Evolutionary conservation across 768 basidiomycete species (phyloP).

Genomic region (Lyophyllum semitale): DNA sequence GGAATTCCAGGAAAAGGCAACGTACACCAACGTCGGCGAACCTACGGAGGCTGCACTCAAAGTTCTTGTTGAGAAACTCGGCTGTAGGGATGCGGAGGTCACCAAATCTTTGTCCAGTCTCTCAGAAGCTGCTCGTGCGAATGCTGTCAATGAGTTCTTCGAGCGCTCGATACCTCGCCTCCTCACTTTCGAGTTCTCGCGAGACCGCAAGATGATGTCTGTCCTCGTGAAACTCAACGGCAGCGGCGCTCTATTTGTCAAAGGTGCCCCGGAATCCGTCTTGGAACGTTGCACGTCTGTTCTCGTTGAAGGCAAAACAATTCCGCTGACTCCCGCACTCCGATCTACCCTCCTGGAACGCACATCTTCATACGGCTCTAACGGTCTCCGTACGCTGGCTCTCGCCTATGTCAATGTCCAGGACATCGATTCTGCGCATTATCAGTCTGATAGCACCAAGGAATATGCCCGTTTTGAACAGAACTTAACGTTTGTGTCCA

Average conservation of each 20-base stretch:
- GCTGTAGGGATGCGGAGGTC: conserved; percentile 63
- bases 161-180: conserved; percentile 76
- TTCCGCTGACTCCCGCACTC: conserved; percentile 66
- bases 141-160: conserved; percentile 83
- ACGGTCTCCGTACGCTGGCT: conserved; percentile 89
- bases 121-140: conserved; percentile 64
- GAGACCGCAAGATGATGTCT: conserved; percentile 99
- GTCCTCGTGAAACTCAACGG: conserved; percentile 78
- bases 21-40: conserved; percentile 87
- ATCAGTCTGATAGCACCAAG: conserved; percentile 73
- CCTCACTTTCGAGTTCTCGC: conserved; percentile 95
- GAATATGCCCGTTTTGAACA: conserved; percentile 92
- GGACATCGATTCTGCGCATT: conserved; percentile 79
- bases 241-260: conserved; percentile 82
- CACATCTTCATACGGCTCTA: conserved; percentile 72
- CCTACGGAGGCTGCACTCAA: conserved; percentile 97
- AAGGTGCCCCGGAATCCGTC: conserved; percentile 95
- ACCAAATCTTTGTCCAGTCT: conserved; percentile 59
- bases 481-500: conserved; percentile 89
- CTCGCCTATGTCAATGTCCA: conserved; percentile 82
- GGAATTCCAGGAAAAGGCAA: conserved; percentile 65
- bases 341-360: conserved; percentile 62
- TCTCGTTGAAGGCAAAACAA: conserved; percentile 60
- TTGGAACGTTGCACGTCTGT: conserved; percentile 84
- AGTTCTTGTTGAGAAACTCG: conserved; percentile 94